phyloP scores from a whole-genome alignment of 768 basidiomycete species.

The Pulveroboletus ravenelii region DNA sequence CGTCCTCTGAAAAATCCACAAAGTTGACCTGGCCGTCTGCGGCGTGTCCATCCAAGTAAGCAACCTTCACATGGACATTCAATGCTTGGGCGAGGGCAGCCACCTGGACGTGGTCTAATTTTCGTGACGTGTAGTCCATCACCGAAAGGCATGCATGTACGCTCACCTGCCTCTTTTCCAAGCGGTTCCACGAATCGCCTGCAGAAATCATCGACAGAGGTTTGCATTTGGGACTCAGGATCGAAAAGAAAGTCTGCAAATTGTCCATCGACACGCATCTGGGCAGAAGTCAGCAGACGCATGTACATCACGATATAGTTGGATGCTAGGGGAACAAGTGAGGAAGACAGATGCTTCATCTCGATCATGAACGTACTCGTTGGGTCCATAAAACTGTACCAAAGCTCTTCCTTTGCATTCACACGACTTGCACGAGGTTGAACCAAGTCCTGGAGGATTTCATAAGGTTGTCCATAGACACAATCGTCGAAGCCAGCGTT shows the following conservation, averaged over 20 bases:
- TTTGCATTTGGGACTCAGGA: conserved; percentile 59
- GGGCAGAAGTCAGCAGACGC: conserved; percentile 77
- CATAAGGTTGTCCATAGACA: conserved; percentile 74
- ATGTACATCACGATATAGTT: conserved; percentile 78
- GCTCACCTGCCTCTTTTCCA: conserved; percentile 70
- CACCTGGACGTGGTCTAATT: conserved; percentile 75
- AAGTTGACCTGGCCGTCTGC: conserved; percentile 54
- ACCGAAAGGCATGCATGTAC: background rate
- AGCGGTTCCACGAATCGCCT: conserved; percentile 70
- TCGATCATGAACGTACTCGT: conserved; percentile 36
- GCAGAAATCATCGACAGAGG: conserved; percentile 66
- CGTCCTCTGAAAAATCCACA: conserved; percentile 54
- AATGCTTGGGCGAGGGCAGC: conserved; percentile 69
- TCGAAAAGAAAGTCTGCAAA: conserved; percentile 74
- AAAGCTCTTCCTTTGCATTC: conserved; percentile 32
- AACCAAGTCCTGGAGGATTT: conserved; percentile 53
- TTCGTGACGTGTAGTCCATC: background rate
- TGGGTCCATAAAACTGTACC: conserved; percentile 45
- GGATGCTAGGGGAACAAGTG: conserved; percentile 39
- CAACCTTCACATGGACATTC: conserved; percentile 62
- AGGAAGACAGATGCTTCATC: background rate
- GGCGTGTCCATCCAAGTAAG: conserved; percentile 72
- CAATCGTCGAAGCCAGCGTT: conserved; percentile 58
- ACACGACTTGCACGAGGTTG: conserved; percentile 29
- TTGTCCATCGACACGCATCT: conserved; percentile 56